A percentile compares a stretch with the other conserved stretches of the same genome.
Evolutionary conservation across 768 basidiomycete genomes (phyloP).

Genomic region (Lactifluus hygrophoroides): DNA sequence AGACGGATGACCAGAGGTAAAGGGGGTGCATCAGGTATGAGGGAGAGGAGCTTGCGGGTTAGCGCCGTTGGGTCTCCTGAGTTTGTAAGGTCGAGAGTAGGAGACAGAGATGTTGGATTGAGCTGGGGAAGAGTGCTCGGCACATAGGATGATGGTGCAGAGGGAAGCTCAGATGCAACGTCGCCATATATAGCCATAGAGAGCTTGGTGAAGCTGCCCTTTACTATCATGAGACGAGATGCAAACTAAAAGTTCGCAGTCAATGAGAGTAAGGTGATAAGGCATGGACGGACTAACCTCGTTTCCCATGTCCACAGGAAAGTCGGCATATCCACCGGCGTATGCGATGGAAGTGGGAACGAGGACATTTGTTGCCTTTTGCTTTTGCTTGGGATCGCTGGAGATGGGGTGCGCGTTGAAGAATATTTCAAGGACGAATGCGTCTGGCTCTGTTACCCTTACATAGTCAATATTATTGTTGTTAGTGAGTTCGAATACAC

Average conservation of each 20-base stretch:
- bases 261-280: background rate
- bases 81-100: conserved; percentile 52
- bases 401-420: conserved; percentile 59
- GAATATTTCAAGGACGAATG: conserved; percentile 67
- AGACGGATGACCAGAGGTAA: conserved; percentile 58
- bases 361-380: conserved; percentile 60
- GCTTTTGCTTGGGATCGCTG: conserved; percentile 44
- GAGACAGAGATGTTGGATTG: conserved; percentile 35
- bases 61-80: conserved; percentile 50
- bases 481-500: background rate
- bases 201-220: conserved; percentile 58
- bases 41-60: conserved; percentile 50
- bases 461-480: background rate
- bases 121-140: conserved; percentile 32
- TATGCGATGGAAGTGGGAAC: conserved; percentile 67
- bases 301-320: conserved; percentile 56
- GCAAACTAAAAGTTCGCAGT: conserved; percentile 40
- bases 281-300: conserved; percentile 40
- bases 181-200: conserved; percentile 58
- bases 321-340: conserved; percentile 58
- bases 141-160: conserved; percentile 33
- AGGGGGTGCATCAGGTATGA: conserved; percentile 55
- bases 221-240: conserved; percentile 73
- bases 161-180: conserved; percentile 38
- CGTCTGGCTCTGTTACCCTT: conserved; percentile 62